These are phyloP conservation scores for Starmera caribaea DNA, from an alignment of 805 yeast species.

Conservation along the genomic window DNA sequence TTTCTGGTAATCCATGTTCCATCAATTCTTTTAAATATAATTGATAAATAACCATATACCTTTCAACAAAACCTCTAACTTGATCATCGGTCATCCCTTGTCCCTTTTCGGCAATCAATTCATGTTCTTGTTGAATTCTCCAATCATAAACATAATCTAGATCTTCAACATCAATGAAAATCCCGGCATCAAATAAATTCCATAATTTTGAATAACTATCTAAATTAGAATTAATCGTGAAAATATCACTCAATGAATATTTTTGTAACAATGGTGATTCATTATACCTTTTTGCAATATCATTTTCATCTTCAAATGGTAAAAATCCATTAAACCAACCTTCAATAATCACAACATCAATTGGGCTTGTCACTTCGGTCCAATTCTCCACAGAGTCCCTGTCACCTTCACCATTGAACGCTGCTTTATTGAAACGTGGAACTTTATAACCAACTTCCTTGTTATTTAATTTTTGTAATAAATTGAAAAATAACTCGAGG, in stretches of 20 bases:
- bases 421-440: conserved; percentile 77
- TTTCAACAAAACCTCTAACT: conserved; percentile 59
- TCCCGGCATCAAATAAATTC: conserved; percentile 48
- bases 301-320: conserved; percentile 26
- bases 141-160: conserved; percentile 62
- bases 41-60: conserved; percentile 82
- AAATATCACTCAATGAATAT: conserved; percentile 19
- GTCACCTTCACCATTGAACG: conserved; percentile 70
- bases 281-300: conserved; percentile 7
- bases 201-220: conserved; percentile 42
- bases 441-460: conserved; percentile 23
- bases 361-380: conserved; percentile 26
- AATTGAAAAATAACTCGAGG: conserved; percentile 22
- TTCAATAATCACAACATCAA: conserved; percentile 69
- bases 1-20: conserved; percentile 18
- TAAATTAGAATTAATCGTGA: conserved; percentile 44
- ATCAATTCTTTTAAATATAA: conserved; percentile 46
- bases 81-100: conserved; percentile 72
- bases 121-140: conserved; percentile 65
- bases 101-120: conserved; percentile 42
- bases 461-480: conserved; percentile 23
- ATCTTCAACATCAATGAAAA: conserved; percentile 51
- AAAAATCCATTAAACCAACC: conserved; percentile 91
- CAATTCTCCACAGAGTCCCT: conserved; percentile 35
- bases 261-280: conserved; percentile 15